A percentile compares a stretch with the other conserved stretches of the same genome.
phyloP scores from a whole-genome alignment of 371 early-diverging fungal genomes.

The Syncephalastrum sp. region DNA sequence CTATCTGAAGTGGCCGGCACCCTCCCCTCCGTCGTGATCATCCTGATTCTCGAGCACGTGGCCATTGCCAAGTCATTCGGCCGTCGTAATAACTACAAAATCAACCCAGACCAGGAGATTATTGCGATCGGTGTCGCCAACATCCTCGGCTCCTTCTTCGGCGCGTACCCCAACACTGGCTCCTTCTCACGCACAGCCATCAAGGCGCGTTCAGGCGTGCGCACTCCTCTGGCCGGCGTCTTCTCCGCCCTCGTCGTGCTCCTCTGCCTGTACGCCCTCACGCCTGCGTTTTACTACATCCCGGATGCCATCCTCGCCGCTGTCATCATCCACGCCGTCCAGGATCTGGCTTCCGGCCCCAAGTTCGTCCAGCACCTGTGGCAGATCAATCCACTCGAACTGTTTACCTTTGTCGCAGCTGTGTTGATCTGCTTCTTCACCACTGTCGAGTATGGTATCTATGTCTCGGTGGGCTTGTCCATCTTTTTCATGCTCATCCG shows the following conservation, averaged over 20 bases:
- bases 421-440: conserved; percentile 65
- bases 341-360: conserved; percentile 53
- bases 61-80: conserved; percentile 84
- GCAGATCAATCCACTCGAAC: conserved; percentile 49
- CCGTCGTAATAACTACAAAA: conserved; percentile 60
- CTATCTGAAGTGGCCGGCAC: conserved; percentile 48
- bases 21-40: conserved; percentile 64
- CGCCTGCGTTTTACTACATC: conserved; percentile 84
- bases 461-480: conserved; percentile 62
- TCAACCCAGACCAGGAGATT: conserved; percentile 79
- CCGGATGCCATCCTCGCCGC: conserved; percentile 78
- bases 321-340: conserved; percentile 75
- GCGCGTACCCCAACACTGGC: conserved; percentile 51
- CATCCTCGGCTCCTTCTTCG: conserved; percentile 76
- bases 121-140: conserved; percentile 85
- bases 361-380: conserved; percentile 32
- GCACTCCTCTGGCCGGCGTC: conserved; percentile 79
- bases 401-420: conserved; percentile 45
- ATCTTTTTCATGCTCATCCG: conserved; percentile 65
- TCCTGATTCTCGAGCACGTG: conserved; percentile 81
- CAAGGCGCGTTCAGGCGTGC: conserved; percentile 77
- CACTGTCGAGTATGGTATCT: conserved; percentile 69
- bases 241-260: conserved; percentile 75
- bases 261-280: conserved; percentile 75
- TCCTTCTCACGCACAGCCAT: conserved; percentile 63